A percentile compares a stretch with the other conserved stretches of the same genome.
phyloP scores from a whole-genome alignment of 768 basidiomycete species.

The Boletus bicolor region DNA sequence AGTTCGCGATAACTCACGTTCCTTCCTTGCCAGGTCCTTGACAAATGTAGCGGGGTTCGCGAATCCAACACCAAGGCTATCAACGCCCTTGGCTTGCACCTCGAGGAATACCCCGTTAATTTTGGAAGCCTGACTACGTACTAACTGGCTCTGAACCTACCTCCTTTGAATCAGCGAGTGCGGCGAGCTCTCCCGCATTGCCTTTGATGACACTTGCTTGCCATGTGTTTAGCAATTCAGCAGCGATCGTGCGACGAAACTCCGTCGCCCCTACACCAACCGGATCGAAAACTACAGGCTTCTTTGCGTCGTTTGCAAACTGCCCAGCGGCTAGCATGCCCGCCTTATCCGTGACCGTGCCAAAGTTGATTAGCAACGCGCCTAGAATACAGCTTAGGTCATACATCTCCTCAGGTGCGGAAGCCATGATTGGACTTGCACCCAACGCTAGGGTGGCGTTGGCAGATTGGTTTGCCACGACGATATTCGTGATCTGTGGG shows the following conservation, averaged over 20 bases:
- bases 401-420: constrained; percentile 75
- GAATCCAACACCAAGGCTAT: constrained; percentile 78
- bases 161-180: constrained; percentile 72
- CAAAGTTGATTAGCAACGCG: constrained; percentile 82
- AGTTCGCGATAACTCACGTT: constrained; percentile 50
- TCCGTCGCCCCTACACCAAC: constrained; percentile 85
- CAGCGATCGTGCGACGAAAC: constrained; percentile 54
- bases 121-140: background rate
- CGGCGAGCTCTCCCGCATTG: constrained; percentile 85
- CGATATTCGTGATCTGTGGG: constrained; percentile 80
- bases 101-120: constrained; percentile 21
- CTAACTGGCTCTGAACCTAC: constrained; percentile 34
- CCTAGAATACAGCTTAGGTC: constrained; percentile 66
- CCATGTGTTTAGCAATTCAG: constrained; percentile 71
- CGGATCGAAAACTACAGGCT: constrained; percentile 86
- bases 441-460: constrained; percentile 86
- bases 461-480: constrained; percentile 86
- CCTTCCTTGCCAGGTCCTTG: constrained; percentile 60
- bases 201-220: constrained; percentile 93
- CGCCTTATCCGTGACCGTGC: constrained; percentile 66
- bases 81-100: constrained; percentile 81
- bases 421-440: constrained; percentile 94
- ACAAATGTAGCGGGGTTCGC: constrained; percentile 71
- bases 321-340: constrained; percentile 76
- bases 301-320: constrained; percentile 63